These are phyloP conservation scores for Wickerhamomyces sp. DNA, from an alignment of 1,139 yeast species.

Conservation along the genomic window DNA sequence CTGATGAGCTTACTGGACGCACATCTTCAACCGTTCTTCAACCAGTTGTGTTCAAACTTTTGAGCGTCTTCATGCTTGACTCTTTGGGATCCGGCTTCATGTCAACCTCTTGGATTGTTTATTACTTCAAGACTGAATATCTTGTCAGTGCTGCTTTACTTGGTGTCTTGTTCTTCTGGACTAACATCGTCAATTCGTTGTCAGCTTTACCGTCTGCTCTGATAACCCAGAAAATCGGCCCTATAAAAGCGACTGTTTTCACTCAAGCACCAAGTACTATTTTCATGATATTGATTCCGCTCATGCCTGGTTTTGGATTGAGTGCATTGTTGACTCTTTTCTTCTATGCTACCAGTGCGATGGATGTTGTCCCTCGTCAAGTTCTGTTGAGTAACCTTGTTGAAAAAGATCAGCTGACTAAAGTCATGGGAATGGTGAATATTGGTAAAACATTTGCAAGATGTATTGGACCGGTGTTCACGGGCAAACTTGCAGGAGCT, in stretches of 20 bases:
- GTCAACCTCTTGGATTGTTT: conserved; percentile 85
- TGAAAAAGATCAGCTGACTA: conserved; percentile 57
- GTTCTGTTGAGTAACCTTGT: conserved; percentile 67
- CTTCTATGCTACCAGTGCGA: conserved; percentile 48
- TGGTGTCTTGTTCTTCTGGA: conserved; percentile 53
- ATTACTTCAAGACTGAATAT: conserved; percentile 47
- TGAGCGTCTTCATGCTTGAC: conserved; percentile 64
- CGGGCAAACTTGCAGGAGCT: conserved; percentile 63
- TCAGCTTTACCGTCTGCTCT: conserved; percentile 63
- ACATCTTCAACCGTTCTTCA: conserved; percentile 18
- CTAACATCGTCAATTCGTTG: conserved; percentile 54
- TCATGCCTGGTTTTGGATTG: conserved; percentile 24
- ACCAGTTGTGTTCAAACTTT: conserved; percentile 25
- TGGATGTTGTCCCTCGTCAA: conserved; percentile 93
- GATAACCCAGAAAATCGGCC: conserved; percentile 64
- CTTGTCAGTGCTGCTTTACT: conserved; percentile 28
- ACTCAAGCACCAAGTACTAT: conserved; percentile 79
- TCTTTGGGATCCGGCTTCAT: conserved; percentile 85
- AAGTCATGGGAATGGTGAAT: conserved; percentile 80
- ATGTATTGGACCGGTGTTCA: conserved; percentile 73
- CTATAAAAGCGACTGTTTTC: conserved; percentile 68
- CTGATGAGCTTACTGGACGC: conserved; percentile 10
- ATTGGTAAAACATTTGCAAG: conserved; percentile 82
- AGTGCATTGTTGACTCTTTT: conserved; percentile 24
- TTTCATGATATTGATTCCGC: conserved; percentile 54